Conservation (phyloP, 75 land plant species). For the Pinus taeda region DNA sequence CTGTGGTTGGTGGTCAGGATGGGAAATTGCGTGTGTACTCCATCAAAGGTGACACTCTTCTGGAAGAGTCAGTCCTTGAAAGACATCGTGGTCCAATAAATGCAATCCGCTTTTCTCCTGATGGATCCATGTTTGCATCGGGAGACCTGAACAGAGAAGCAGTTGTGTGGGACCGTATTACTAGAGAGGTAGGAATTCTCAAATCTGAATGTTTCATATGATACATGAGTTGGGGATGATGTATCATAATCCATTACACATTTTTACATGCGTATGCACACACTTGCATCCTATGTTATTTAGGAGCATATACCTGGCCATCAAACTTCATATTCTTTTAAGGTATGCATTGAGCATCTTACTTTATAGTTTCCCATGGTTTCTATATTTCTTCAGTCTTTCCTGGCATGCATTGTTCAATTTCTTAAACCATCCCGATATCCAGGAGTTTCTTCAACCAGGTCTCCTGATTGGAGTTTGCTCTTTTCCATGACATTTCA, state of each 20-base stretch:
- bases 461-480: neutral
- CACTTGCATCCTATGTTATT: neutral
- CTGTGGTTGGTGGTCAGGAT: conserved; percentile 87
- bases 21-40: conserved; percentile 81
- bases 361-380: neutral
- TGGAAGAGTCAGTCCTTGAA: conserved; percentile 74
- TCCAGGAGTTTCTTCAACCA: neutral
- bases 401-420: neutral
- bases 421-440: neutral
- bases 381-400: neutral
- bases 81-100: conserved; percentile 87
- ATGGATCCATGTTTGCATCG: conserved; percentile 92
- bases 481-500: neutral
- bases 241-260: neutral
- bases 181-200: conserved; percentile 71
- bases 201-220: neutral
- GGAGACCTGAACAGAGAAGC: conserved; percentile 94
- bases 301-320: neutral
- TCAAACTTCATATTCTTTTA: neutral
- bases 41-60: conserved; percentile 58
- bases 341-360: neutral
- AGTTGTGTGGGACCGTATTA: conserved; percentile 84
- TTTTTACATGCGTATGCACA: neutral
- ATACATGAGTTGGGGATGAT: neutral
- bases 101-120: conserved; percentile 84